Evolutionary conservation across 208 protist species (phyloP).

Genomic region (Trypanosoma vivax): DNA sequence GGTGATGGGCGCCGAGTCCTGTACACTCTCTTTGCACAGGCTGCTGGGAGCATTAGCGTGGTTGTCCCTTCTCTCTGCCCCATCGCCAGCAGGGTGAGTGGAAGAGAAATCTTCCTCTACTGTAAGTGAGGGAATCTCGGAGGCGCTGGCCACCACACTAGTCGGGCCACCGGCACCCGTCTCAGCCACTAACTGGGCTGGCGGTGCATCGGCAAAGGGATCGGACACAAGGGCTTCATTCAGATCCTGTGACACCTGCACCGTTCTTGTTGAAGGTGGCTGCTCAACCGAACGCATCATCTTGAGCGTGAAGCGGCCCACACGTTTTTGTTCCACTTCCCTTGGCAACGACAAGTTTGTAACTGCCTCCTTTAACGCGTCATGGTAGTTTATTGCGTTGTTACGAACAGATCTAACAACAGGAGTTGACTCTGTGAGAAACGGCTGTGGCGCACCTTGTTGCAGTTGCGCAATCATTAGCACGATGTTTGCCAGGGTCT

Average conservation of each 20-base stretch:
- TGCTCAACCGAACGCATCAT: conserved; percentile 1
- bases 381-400: conserved; percentile 20
- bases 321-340: conserved; percentile 12
- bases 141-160: not conserved
- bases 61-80: no score
- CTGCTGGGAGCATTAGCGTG: no score
- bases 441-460: conserved; percentile 51
- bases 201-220: conserved; percentile 7
- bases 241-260: conserved; percentile 10
- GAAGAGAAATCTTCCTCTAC: no score
- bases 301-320: conserved; percentile 38
- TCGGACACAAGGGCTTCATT: conserved; percentile 13
- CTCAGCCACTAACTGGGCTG: not conserved
- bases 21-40: no score
- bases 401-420: conserved; percentile 22
- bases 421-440: conserved; percentile 34
- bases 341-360: conserved; percentile 47
- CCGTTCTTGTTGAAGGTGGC: not conserved
- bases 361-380: conserved; percentile 52
- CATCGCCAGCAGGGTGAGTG: no score
- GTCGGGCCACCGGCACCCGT: not conserved
- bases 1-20: no score
- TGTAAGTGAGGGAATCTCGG: no score
- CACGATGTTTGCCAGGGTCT: conserved; percentile 49
- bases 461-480: conserved; percentile 70